These are phyloP conservation scores for Pestalotiopsis sp. DNA, from an alignment of 2,329 filamentous ascomycete genomes.

Conservation along the genomic window DNA sequence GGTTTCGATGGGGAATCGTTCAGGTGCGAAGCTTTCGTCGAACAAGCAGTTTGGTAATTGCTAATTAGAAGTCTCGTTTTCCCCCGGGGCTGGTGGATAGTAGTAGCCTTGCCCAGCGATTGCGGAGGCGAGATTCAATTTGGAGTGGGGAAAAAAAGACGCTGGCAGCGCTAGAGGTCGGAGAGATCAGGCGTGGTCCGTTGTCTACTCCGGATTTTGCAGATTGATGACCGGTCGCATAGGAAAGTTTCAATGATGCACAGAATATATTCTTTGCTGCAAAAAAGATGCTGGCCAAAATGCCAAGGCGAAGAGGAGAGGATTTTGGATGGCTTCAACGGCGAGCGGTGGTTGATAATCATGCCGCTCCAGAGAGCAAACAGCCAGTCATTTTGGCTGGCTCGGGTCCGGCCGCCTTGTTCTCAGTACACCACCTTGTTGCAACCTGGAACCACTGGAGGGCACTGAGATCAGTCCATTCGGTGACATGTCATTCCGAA, in stretches of 20 bases:
- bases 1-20: not conserved
- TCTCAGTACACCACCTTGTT: not conserved
- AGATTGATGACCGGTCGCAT: not conserved
- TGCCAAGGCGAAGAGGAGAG: too few relatives aligned
- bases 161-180: not conserved
- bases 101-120: constrained; percentile 8
- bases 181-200: not conserved
- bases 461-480: not conserved
- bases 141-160: constrained; percentile 2
- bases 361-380: not conserved
- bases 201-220: not conserved
- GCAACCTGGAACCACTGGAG: not conserved
- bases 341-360: not conserved
- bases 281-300: too few relatives aligned
- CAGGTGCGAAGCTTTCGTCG: not conserved
- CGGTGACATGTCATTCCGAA: not conserved
- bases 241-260: not conserved
- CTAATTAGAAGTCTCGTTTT: not conserved
- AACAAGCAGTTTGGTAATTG: not conserved
- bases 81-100: not conserved
- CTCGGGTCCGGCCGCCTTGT: not conserved
- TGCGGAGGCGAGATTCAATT: constrained; percentile 9
- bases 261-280: not conserved
- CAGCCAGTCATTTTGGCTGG: not conserved
- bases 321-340: too few relatives aligned